Base-by-base conservation (phyloP, 306 rosid genomes). In the Carpinus viminea region DNA sequence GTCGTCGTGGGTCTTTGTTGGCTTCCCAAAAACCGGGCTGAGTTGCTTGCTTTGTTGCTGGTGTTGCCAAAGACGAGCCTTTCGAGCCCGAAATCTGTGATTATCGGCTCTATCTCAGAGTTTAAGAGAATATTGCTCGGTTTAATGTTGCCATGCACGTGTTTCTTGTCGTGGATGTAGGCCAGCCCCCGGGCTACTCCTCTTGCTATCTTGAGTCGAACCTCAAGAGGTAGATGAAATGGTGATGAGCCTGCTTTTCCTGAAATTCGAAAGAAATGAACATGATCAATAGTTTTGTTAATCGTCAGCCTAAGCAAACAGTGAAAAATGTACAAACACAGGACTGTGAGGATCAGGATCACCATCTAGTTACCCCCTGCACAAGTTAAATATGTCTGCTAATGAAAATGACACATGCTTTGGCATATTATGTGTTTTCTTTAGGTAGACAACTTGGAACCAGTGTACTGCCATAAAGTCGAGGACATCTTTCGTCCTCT, bases 131-230 rank as follows among this genome's bases (percentile, higher is more conserved):
- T 89, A 85, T 92, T 95, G 82, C 87, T 86, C 0, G 98, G 96
- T 83, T 89, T 95, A 26, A 92, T 74, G 72, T 84, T 87, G 78
- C 91, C 98, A 75, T 95, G 98, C 60, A 95, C 93, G 46, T 91
- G 91, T 56, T 93, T 92, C 92, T 90, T 95, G 62, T 89, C 98
- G 34, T 95, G 98, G 80, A 95, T 83, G 86, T 85, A 93, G 5
- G 85, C 89, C 17, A 95, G 84, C 12, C 93, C 98, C 64, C 85
- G 79, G 0, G 98, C 98, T 10, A 90, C 80, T 59, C 98, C 98
- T 82, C 87, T 90, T 12, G 90, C 93, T 76, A 95, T 87, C 89
- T 85, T 91, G 74, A 95, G 53, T 83, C 98, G 80, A 65, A 54
- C 17, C 56, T 90, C 91, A 5, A 93, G 78, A 4, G 97, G 73